Evolutionary conservation across 331 rosid genomes (phyloP).

Genomic region (Erythrophleum ivorense): DNA sequence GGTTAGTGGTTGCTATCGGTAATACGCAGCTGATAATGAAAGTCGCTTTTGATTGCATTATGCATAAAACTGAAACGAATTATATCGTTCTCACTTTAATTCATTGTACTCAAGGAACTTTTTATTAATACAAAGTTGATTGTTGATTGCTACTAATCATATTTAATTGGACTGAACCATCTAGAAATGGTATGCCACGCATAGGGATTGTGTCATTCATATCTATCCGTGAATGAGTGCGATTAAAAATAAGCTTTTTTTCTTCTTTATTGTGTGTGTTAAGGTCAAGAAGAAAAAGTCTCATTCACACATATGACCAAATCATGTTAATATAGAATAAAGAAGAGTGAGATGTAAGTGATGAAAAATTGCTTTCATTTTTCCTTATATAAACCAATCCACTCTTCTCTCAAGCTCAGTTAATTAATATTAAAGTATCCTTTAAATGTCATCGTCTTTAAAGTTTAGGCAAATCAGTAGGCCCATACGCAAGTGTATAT

Average conservation of each 20-base stretch:
- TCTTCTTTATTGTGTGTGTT: not conserved
- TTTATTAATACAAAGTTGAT: not conserved
- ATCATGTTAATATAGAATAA: constrained; percentile 21
- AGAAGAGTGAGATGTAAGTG: constrained; percentile 33
- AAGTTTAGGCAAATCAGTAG: constrained; percentile 40
- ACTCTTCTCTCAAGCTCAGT: not conserved
- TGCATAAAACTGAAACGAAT: not conserved
- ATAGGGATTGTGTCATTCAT: constrained; percentile 28
- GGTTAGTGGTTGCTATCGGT: constrained; percentile 20
- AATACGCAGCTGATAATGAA: not conserved
- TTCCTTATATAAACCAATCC: not conserved
- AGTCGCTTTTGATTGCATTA: constrained; percentile 11
- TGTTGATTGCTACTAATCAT: not conserved
- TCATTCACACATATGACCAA: constrained; percentile 32
- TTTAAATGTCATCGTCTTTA: constrained; percentile 38
- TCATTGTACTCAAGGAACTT: not conserved
- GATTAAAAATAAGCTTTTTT: not conserved
- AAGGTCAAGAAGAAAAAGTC: constrained; percentile 29
- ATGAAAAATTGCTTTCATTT: constrained; percentile 17
- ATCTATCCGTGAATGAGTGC: constrained; percentile 16
- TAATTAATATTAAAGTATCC: constrained; percentile 33
- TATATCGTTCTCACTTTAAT: constrained; percentile 9
- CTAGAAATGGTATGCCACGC: constrained; percentile 27
- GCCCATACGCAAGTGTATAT: constrained; percentile 30
- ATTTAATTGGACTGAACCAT: constrained; percentile 23